Base-by-base conservation (phyloP, 78 protist species). In the Dictyostelium citrinum region DNA sequence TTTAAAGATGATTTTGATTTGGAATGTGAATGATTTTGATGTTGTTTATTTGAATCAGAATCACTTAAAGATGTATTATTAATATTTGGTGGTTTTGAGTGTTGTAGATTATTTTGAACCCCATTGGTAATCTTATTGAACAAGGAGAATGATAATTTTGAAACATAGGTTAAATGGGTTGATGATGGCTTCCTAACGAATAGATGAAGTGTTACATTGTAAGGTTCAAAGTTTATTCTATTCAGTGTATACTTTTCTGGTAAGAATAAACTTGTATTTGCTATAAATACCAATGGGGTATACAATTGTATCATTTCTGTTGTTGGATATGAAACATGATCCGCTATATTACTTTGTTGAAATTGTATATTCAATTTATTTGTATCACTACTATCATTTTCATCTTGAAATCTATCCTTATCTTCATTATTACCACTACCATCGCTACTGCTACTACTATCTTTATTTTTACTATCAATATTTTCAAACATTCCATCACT, bases 291-390 rank as follows among this genome's bases (percentile, higher is more conserved):
- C 39, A 88, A 17, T 31, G 93, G 93, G n/a, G 20, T 41, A 68
- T 88, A 88, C 0, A 70, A 10, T 49, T 61, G 43, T n/a, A 88
- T 58, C 31, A 68, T 39, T 58, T 76, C 82, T 46, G 35, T 76
- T 1, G 93, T 43, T 78, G 93, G 82, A 39, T 75, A 76, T 12
- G 92, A 17, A 8, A 88, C 74, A 45, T 67, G 64, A 10, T 76
- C 93, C 2, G 85, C 81, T 39, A n/a, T 43, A 41, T 41, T 22
- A 16, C 35, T 75, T 75, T 70, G 76, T 27, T 22, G 24, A 41
- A 75, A 75, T 41, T n/a, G 81, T 75, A n/a, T n/a, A 41, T 41
- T 35, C 22, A 41, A 8, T 75, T 35, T n/a, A 24, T 41, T 75
- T 75, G 79, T 20, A 72, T 75, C 81, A 41, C 39, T 35, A 8